Conservation (phyloP, 768 basidiomycete genomes). For the Mycena crocata region DNA sequence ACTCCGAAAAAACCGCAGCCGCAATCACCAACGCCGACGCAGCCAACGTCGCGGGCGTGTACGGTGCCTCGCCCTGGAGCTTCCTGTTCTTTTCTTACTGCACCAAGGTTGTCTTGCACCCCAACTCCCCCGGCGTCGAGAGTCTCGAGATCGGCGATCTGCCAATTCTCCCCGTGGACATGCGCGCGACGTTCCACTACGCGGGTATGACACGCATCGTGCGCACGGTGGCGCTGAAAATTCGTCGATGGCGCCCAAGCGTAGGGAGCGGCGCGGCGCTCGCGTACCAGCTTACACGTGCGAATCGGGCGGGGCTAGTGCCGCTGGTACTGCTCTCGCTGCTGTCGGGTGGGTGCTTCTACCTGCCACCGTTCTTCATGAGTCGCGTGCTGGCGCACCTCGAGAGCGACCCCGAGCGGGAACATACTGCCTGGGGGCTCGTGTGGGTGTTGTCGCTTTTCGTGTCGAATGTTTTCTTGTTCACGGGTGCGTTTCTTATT, state of each 20-base stretch:
- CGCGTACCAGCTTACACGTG: conserved; percentile 66
- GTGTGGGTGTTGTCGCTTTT: not conserved
- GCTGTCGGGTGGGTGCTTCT: conserved; percentile 70
- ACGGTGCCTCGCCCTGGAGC: conserved; percentile 69
- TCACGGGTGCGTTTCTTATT: not conserved
- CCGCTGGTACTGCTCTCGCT: conserved; percentile 62
- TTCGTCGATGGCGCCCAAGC: conserved; percentile 67
- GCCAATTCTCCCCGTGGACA: conserved; percentile 78
- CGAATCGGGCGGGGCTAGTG: conserved; percentile 60
- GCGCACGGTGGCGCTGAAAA: conserved; percentile 57
- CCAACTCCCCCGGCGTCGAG: conserved; percentile 72
- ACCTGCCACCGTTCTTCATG: conserved; percentile 51
- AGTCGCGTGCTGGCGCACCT: not conserved
- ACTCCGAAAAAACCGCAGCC: conserved; percentile 75
- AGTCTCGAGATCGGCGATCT: conserved; percentile 89
- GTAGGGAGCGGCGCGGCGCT: conserved; percentile 76
- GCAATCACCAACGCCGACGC: conserved; percentile 67
- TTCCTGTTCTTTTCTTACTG: conserved; percentile 85
- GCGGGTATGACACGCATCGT: conserved; percentile 68
- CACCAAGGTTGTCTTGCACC: conserved; percentile 87
- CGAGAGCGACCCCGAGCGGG: not conserved
- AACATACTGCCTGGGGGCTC: not conserved
- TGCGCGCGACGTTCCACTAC: conserved; percentile 76
- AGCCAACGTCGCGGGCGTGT: conserved; percentile 79
- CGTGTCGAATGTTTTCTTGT: not conserved